Conservation (phyloP, 2,329 filamentous ascomycete genomes). For the Ceratocystis harringtonii region DNA sequence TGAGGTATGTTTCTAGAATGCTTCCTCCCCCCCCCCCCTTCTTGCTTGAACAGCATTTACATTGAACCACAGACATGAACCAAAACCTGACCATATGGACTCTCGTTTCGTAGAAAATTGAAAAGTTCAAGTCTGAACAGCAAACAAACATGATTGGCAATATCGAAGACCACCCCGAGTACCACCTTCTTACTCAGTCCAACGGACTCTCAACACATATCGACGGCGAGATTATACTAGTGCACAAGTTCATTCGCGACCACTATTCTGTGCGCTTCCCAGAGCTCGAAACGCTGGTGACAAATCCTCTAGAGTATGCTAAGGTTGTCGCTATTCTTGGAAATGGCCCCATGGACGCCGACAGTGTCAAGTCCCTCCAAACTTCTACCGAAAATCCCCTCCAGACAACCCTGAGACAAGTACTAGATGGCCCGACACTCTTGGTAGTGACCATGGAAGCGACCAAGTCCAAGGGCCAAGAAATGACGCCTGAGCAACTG, state of each 20-base stretch:
- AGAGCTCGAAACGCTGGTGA: constrained; percentile 77
- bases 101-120: constrained; percentile 53
- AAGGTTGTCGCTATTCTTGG: constrained; percentile 87
- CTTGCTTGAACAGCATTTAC: constrained; percentile 40
- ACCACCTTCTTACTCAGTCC: constrained; percentile 72
- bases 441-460: constrained; percentile 96
- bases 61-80: constrained; percentile 55
- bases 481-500: constrained; percentile 62
- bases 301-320: constrained; percentile 85
- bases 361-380: constrained; percentile 66
- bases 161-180: constrained; percentile 84
- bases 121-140: constrained; percentile 55
- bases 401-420: constrained; percentile 56
- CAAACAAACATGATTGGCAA: constrained; percentile 57
- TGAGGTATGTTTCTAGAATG: constrained; percentile 46
- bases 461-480: constrained; percentile 69
- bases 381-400: constrained; percentile 65
- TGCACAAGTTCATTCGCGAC: constrained; percentile 93
- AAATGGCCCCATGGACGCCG: constrained; percentile 73
- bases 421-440: constrained; percentile 75
- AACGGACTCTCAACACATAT: constrained; percentile 85
- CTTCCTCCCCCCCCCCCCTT: not conserved
- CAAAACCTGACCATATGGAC: constrained; percentile 29
- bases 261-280: constrained; percentile 91
- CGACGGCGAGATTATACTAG: constrained; percentile 77